Percentiles rank a stretch among this genome's conserved stretches.
phyloP scores from a whole-genome alignment of 768 basidiomycete species.

The Pleurotus pulmonarius region DNA sequence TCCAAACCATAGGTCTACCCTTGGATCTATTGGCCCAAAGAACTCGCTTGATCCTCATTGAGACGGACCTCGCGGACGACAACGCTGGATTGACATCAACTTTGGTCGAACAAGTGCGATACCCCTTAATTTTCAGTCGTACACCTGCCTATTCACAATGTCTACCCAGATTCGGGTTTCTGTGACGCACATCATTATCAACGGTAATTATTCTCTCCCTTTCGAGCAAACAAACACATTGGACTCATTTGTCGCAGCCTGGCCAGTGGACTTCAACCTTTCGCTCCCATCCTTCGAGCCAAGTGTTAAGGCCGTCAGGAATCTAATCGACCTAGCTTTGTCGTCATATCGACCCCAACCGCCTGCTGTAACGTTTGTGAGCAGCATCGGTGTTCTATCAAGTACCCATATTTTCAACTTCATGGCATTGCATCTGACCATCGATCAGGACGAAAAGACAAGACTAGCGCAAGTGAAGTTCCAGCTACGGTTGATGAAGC shows the following conservation, averaged over 20 bases:
- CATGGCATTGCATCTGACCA: slow-evolving; percentile 8
- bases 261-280: slow-evolving; percentile 47
- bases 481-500: not conserved
- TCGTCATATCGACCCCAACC: slow-evolving; percentile 19
- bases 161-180: not conserved
- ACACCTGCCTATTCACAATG: not conserved
- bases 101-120: slow-evolving; percentile 15
- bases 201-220: slow-evolving; percentile 17
- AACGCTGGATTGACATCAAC: slow-evolving; percentile 6
- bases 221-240: no score
- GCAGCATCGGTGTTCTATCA: slow-evolving; percentile 24
- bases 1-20: not conserved
- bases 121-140: not conserved
- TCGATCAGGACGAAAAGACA: not conserved
- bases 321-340: slow-evolving; percentile 37
- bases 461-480: not conserved
- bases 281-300: slow-evolving; percentile 40
- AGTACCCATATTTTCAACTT: slow-evolving; percentile 16
- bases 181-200: slow-evolving; percentile 25
- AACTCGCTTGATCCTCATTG: not conserved
- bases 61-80: not conserved
- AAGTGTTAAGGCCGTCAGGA: slow-evolving; percentile 34
- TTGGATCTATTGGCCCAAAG: not conserved
- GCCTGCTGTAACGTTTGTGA: slow-evolving; percentile 34
- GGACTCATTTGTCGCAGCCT: slow-evolving; percentile 20